Percentiles rank a stretch among this genome's conserved stretches.
These are phyloP conservation scores for Posidonia oceanica DNA, from an alignment of 116 monocot species.

Conservation along the genomic window DNA sequence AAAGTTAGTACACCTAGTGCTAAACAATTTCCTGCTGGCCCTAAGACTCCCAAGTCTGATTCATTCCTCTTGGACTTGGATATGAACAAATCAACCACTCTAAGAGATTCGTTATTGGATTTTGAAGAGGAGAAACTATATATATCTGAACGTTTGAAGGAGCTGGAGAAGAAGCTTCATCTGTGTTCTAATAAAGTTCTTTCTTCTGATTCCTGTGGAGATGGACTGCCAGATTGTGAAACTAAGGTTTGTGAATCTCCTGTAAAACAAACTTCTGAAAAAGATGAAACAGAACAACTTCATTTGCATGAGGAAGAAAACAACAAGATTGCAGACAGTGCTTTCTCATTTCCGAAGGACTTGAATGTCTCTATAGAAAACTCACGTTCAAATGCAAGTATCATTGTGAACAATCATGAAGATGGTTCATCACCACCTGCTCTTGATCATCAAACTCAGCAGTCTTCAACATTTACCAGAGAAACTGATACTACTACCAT, in stretches of 20 bases:
- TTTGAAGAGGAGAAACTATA: constrained; percentile 67
- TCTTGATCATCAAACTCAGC: not conserved
- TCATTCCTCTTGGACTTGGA: not conserved
- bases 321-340: not conserved
- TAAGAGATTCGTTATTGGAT: constrained; percentile 10
- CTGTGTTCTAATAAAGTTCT: constrained; percentile 19
- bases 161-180: constrained; percentile 49
- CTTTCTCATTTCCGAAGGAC: not conserved
- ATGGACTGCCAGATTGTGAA: not conserved
- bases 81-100: not conserved
- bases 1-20: not conserved
- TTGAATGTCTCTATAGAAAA: not conserved
- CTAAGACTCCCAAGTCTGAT: not conserved
- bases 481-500: constrained; percentile 25
- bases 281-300: not conserved
- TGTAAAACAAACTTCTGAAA: not conserved
- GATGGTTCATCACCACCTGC: not conserved
- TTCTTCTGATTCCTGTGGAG: constrained; percentile 6
- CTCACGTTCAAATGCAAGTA: not conserved
- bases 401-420: constrained; percentile 9
- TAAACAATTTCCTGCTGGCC: not conserved
- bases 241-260: not conserved
- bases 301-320: not conserved
- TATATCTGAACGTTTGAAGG: constrained; percentile 43
- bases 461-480: not conserved